Conservation (phyloP, 352 stramenopile genomes). For the Pythium plurisporium region DNA sequence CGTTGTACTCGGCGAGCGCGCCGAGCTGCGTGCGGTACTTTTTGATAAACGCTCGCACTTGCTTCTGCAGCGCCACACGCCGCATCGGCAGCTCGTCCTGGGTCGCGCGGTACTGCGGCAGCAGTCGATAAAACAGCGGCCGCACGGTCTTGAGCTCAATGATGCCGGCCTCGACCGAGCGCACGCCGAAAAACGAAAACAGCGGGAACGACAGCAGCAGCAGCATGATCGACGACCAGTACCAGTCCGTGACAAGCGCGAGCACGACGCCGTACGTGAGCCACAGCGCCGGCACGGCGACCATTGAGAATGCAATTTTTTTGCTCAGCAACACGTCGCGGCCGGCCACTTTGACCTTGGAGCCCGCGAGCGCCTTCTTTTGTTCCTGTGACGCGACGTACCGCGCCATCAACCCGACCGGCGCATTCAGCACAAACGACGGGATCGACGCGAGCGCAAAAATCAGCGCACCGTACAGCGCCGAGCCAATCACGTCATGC, state of each 20-base stretch:
- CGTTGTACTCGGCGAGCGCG: conserved; percentile 59
- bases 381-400: conserved; percentile 70
- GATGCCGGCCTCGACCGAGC: conserved; percentile 82
- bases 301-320: conserved; percentile 92
- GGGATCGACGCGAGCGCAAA: conserved; percentile 88
- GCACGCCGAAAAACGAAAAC: conserved; percentile 87
- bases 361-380: conserved; percentile 80
- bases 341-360: conserved; percentile 89
- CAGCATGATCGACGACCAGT: conserved; percentile 80
- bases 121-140: conserved; percentile 74
- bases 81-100: conserved; percentile 73
- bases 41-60: conserved; percentile 72
- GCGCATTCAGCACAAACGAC: conserved; percentile 89
- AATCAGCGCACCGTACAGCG: conserved; percentile 79
- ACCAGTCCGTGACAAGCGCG: conserved; percentile 79
- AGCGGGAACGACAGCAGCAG: conserved; percentile 79
- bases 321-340: conserved; percentile 90
- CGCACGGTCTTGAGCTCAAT: conserved; percentile 85
- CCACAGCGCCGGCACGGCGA: conserved; percentile 87
- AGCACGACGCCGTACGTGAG: conserved; percentile 82
- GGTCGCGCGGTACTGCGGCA: conserved; percentile 71
- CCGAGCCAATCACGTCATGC: conserved; percentile 86
- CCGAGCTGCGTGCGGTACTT: conserved; percentile 63
- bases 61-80: conserved; percentile 62
- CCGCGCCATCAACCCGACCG: conserved; percentile 83